These are phyloP conservation scores for Coriaria nepalensis DNA, from an alignment of 306 rosid genomes.

Conservation along the genomic window DNA sequence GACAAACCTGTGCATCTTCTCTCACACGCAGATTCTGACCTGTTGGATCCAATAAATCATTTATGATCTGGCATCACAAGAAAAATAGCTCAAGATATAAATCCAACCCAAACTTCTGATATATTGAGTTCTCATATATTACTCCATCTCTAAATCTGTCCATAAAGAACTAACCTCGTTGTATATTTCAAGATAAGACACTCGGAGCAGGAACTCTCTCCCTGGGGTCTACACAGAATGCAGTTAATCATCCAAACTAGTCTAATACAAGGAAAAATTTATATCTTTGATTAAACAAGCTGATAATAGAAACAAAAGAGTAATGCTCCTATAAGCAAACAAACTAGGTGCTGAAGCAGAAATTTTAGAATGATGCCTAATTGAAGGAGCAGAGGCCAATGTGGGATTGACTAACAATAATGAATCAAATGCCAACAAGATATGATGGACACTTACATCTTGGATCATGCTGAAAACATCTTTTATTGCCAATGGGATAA, in stretches of 20 bases:
- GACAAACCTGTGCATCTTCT: constrained; percentile 93
- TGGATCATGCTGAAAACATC: constrained; percentile 96
- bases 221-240: constrained; percentile 78
- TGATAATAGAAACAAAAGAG: constrained; percentile 3
- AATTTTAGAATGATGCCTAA: background rate
- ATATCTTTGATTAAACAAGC: background rate
- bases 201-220: constrained; percentile 93
- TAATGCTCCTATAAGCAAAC: background rate
- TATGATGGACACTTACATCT: constrained; percentile 54
- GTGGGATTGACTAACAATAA: background rate
- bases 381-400: background rate
- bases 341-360: too few relatives aligned
- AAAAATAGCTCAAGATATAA: constrained; percentile 18
- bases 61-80: constrained; percentile 75
- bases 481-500: constrained; percentile 94
- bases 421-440: too few relatives aligned
- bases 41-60: constrained; percentile 98
- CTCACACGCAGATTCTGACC: constrained; percentile 96
- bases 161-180: constrained; percentile 54
- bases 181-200: constrained; percentile 92
- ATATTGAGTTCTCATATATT: too few relatives aligned
- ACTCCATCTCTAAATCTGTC: background rate
- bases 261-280: background rate
- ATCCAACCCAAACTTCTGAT: constrained; percentile 2
- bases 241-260: constrained; percentile 4